Evolutionary conservation across 179 eudicot genomes (phyloP), one percentile per base, ranked within the genome.

Genomic region (Gypsophila paniculata): DNA sequence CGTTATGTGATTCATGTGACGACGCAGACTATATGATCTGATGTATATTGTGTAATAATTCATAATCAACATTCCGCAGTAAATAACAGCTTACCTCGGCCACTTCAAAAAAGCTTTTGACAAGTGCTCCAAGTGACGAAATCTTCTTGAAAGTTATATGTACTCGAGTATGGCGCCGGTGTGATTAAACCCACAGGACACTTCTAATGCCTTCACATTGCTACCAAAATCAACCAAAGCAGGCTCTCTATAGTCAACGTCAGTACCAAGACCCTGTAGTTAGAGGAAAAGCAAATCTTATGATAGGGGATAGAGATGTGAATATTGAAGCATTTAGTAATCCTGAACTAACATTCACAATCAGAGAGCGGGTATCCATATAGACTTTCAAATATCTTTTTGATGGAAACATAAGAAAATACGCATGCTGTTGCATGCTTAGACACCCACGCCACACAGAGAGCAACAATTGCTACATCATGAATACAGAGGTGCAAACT

Each of bases 181-280:
- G 77, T 94, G 99, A 81, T 94, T 94, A 75, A 94, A 91, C 76
- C 99, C 99, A 46, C 99, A 94, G 13, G 99, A 94, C 44, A 94
- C 77, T 74, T 85, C 85, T 66, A 91, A 68, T 68, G 95, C 96
- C 81, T 83, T 92, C 61, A 90, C 84, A 70, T 84, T 82, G 79
- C 74, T 78, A 23, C 87, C 91, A 49, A 87, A 83, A 65, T 84
- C 79, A 18, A 91, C 76, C 77, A 74, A 62, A 70, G 74, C 69
- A 65, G 99, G 97, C 73, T 79, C 72, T 12, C 82, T 76, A 76
- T 88, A 89, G 85, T 91, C 99, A 60, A 88, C 85, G 78, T 94
- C 97, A 65, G 88, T 79, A 25, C 97, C 99, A 69, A 75, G 89
- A 62, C 97, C 99, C 99, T 94, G 87, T 9, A 76, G 54, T 44